Conservation (phyloP, 345 rosid genomes). For the Anastatica hierochuntica region DNA sequence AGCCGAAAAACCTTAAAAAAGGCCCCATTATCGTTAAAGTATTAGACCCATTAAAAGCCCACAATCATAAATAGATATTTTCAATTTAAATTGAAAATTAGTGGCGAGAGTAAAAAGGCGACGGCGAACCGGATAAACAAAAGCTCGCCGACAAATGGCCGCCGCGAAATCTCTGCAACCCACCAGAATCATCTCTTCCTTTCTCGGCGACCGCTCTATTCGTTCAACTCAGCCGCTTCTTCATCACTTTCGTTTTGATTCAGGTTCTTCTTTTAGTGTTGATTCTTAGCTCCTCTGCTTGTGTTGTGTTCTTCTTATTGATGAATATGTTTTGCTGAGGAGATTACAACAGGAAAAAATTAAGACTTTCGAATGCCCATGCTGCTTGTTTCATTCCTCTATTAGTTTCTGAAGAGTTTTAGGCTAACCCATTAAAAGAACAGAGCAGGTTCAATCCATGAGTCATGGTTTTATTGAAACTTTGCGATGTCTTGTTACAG, state of each 20-base stretch:
- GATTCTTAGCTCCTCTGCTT: not conserved
- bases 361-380: not conserved
- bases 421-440: too few species aligned
- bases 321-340: too few species aligned
- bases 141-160: slow-evolving; percentile 38
- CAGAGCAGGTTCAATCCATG: too few species aligned
- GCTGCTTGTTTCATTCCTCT: not conserved
- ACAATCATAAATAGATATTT: not conserved
- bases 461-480: too few species aligned
- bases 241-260: slow-evolving; percentile 33
- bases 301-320: too few species aligned
- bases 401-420: not conserved
- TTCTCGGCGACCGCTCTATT: slow-evolving; percentile 37
- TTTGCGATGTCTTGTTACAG: too few species aligned
- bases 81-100: too few species aligned
- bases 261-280: slow-evolving; percentile 36
- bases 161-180: slow-evolving; percentile 54
- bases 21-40: not conserved
- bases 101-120: too few species aligned
- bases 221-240: slow-evolving; percentile 42
- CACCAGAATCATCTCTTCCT: slow-evolving; percentile 49
- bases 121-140: too few species aligned
- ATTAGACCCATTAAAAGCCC: slow-evolving; percentile 2
- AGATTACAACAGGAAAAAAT: too few species aligned
- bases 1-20: too few species aligned